phyloP scores from a whole-genome alignment of 2,329 filamentous ascomycete species.

The Penicillium vulpinum region DNA sequence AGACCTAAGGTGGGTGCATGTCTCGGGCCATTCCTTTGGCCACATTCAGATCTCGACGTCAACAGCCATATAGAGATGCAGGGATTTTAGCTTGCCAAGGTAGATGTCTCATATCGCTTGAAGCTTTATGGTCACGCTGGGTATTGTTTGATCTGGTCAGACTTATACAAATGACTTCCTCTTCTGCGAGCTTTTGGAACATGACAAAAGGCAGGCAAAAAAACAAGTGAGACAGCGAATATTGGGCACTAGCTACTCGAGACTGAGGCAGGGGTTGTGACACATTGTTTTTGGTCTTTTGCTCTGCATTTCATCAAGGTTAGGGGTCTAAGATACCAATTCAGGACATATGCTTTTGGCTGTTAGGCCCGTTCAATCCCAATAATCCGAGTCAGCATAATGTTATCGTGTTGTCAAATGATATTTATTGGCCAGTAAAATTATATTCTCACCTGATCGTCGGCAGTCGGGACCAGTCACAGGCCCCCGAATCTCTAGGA shows the following conservation, averaged over 20 bases:
- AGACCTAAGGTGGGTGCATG: constrained; percentile 5
- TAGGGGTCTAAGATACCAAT: background rate
- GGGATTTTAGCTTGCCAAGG: constrained; percentile 5
- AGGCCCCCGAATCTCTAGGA: background rate
- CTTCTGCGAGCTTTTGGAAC: background rate
- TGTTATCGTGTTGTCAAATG: background rate
- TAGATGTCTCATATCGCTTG: constrained; percentile 7
- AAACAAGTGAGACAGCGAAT: background rate
- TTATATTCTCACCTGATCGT: background rate
- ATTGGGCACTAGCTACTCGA: background rate
- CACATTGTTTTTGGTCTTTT: background rate
- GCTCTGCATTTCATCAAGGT: background rate
- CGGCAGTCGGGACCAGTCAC: too few species aligned
- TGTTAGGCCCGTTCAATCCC: background rate
- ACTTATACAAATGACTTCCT: background rate
- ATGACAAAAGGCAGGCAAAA: background rate
- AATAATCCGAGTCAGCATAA: background rate
- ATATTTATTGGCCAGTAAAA: background rate
- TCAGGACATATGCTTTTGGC: background rate
- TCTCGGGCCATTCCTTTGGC: constrained; percentile 14
- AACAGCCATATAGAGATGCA: constrained; percentile 4
- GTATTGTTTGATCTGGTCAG: background rate
- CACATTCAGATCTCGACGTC: constrained; percentile 2
- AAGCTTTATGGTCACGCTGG: background rate
- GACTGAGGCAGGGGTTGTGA: background rate